Conservation (phyloP, 768 basidiomycete species). For the Lenzites betulinus region DNA sequence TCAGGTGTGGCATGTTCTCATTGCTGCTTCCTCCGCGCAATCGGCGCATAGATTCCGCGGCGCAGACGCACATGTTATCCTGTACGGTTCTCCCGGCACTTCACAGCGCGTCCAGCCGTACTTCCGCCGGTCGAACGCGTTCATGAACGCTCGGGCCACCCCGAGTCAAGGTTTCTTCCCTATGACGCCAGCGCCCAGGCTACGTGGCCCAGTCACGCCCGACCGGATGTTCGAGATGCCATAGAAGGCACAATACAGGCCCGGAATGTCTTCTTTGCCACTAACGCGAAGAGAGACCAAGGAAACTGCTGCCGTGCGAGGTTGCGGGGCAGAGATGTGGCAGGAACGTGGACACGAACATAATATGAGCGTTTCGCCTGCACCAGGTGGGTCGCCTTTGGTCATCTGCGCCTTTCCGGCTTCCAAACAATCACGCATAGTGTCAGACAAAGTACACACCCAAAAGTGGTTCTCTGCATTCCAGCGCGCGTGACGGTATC, state of each 20-base stretch:
- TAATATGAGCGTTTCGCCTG: background rate
- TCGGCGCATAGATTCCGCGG: background rate
- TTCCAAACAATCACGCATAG: background rate
- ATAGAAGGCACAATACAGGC: background rate
- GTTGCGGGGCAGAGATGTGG: background rate
- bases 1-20: background rate
- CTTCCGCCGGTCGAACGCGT: background rate
- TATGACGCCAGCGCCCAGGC: constrained; percentile 1
- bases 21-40: background rate
- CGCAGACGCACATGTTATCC: background rate
- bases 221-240: background rate
- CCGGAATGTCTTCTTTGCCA: background rate
- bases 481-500: background rate
- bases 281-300: background rate
- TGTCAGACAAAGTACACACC: background rate
- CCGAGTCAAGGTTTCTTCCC: background rate
- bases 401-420: background rate
- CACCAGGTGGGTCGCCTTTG: background rate
- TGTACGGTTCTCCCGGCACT: background rate
- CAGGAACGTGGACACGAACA: background rate
- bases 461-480: background rate
- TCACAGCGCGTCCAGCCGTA: background rate
- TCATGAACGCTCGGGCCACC: background rate
- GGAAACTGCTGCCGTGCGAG: background rate
- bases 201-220: background rate